Conservation (phyloP, 371 early-diverging fungal genomes). For the Rhizopus sp. region DNA sequence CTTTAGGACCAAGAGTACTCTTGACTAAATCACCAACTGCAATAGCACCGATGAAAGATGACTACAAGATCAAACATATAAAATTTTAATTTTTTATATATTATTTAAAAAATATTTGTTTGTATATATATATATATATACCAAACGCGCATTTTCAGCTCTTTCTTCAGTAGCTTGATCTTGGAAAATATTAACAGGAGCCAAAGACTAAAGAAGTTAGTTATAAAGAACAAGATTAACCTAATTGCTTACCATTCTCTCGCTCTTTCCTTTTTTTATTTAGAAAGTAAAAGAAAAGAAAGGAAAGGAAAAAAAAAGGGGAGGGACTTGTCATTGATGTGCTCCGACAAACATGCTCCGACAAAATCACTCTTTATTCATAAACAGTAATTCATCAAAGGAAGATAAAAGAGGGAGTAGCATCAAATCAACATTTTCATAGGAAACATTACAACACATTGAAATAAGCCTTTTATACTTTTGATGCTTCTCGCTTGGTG, state of each 20-base stretch:
- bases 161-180: constrained; percentile 95
- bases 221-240: no score
- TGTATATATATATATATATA: no score
- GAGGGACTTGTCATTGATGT: background rate
- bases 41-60: constrained; percentile 93
- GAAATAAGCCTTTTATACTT: constrained; percentile 52
- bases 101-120: background rate
- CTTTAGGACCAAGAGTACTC: constrained; percentile 86
- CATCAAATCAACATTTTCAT: constrained; percentile 52
- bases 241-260: background rate
- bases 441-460: constrained; percentile 49
- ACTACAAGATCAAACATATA: constrained; percentile 37
- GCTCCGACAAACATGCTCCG: background rate
- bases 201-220: constrained; percentile 53
- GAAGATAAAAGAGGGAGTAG: constrained; percentile 43
- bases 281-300: constrained; percentile 1
- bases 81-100: background rate
- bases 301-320: background rate
- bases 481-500: constrained; percentile 41
- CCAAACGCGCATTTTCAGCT: constrained; percentile 97
- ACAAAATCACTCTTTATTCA: no score
- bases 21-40: constrained; percentile 98
- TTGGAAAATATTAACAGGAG: constrained; percentile 86
- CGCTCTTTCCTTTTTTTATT: background rate
- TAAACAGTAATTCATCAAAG: constrained; percentile 31